These are phyloP conservation scores for Nakazawaea laoshanensis DNA, from an alignment of 805 yeast genomes.

Conservation along the genomic window DNA sequence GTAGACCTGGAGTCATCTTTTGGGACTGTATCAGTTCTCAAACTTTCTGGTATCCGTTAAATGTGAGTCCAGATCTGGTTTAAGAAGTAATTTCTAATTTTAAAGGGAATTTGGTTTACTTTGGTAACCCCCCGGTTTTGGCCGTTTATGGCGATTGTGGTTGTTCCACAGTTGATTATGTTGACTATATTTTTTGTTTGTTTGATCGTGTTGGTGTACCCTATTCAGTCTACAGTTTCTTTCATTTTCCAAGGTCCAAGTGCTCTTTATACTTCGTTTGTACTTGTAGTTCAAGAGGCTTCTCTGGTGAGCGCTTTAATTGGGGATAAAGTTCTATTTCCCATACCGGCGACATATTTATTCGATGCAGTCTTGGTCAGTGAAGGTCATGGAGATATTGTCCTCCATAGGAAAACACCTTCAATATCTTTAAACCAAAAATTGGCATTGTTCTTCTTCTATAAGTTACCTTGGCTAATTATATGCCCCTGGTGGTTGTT, in stretches of 20 bases:
- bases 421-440: constrained; percentile 16
- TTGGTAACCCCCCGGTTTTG: constrained; percentile 1
- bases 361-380: constrained; percentile 22
- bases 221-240: constrained; percentile 14
- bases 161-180: constrained; percentile 14
- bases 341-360: constrained; percentile 19
- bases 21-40: background rate
- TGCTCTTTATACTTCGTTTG: constrained; percentile 13
- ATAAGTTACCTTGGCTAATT: constrained; percentile 12
- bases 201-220: constrained; percentile 12
- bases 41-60: background rate
- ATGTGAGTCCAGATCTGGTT: background rate
- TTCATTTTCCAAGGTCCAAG: constrained; percentile 15
- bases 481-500: constrained; percentile 32
- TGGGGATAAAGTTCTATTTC: constrained; percentile 21
- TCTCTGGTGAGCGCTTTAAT: constrained; percentile 21
- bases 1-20: background rate
- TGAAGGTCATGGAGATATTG: constrained; percentile 16
- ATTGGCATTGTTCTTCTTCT: constrained; percentile 19
- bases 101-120: constrained; percentile 7
- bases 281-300: constrained; percentile 20
- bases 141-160: constrained; percentile 9
- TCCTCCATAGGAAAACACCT: constrained; percentile 13
- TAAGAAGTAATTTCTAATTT: too few species aligned
- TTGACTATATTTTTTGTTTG: constrained; percentile 10